Percentiles rank a stretch among this genome's conserved stretches.
Evolutionary conservation across 805 yeast species (phyloP).

Genomic region (Ogataea ganodermae): DNA sequence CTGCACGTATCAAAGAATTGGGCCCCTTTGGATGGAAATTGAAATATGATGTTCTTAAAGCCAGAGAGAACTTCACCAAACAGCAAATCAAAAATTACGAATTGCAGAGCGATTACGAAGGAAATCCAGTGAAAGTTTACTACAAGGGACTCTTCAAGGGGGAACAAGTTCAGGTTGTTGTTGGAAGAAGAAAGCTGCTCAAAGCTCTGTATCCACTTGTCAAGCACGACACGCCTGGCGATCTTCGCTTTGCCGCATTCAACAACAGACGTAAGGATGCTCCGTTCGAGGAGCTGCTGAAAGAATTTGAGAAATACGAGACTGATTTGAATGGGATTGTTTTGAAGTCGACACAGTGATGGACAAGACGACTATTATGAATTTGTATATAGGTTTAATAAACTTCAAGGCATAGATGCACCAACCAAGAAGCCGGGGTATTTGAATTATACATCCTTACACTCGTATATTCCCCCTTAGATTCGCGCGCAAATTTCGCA

Average conservation of each 20-base stretch:
- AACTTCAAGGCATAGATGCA: conserved; percentile 1
- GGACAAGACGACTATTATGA: neutral
- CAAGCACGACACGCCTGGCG: conserved; percentile 43
- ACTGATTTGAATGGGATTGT: conserved; percentile 37
- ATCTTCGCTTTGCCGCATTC: conserved; percentile 50
- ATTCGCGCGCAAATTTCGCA: conserved; percentile 5
- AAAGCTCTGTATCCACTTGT: conserved; percentile 54
- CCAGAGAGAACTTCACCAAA: conserved; percentile 43
- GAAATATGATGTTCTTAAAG: conserved; percentile 68
- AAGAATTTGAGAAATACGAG: conserved; percentile 46
- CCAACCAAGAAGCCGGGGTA: neutral
- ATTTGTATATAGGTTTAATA: conserved; percentile 4
- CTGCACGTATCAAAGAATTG: conserved; percentile 88
- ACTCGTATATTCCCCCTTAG: neutral
- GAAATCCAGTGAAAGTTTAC: conserved; percentile 44
- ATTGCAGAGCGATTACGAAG: conserved; percentile 33
- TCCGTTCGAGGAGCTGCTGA: conserved; percentile 50
- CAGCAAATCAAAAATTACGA: conserved; percentile 37
- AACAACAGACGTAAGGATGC: conserved; percentile 44
- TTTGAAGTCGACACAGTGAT: conserved; percentile 13
- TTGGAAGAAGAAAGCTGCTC: conserved; percentile 67
- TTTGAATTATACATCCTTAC: conserved; percentile 12
- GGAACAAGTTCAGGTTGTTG: conserved; percentile 49
- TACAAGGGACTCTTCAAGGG: conserved; percentile 46
- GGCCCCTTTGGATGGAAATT: conserved; percentile 93